Evolutionary conservation across 108 stramenopile species (phyloP).

Genomic region (Licmophora abbreviata): DNA sequence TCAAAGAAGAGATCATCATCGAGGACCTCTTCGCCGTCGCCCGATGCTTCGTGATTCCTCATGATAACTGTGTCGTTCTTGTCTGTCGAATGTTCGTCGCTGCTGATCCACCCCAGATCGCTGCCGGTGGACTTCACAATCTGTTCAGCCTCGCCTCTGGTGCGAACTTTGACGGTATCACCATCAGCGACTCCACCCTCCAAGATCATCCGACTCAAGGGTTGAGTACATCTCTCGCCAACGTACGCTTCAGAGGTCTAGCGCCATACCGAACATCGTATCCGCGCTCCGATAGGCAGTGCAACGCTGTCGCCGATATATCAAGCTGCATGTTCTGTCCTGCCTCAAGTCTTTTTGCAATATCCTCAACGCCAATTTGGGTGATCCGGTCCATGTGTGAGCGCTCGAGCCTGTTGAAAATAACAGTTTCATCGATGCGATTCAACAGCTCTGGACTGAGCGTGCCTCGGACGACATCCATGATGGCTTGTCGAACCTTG

Average conservation of each 20-base stretch:
- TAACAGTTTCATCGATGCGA: slow-evolving; percentile 64
- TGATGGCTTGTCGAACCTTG: slow-evolving; percentile 29
- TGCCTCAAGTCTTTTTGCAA: slow-evolving; percentile 44
- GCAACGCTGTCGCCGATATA: slow-evolving; percentile 40
- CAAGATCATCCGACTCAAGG: slow-evolving; percentile 66
- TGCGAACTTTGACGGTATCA: slow-evolving; percentile 55
- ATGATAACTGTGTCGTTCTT: slow-evolving; percentile 64
- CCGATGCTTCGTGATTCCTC: slow-evolving; percentile 31
- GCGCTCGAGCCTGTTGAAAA: slow-evolving; percentile 67
- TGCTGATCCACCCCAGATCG: slow-evolving; percentile 38
- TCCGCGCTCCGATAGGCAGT: slow-evolving; percentile 58
- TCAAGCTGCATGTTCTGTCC: slow-evolving; percentile 62
- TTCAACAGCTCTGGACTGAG: slow-evolving; percentile 73
- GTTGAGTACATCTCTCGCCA: slow-evolving; percentile 84
- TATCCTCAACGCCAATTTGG: slow-evolving; percentile 50
- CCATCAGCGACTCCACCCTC: slow-evolving; percentile 59
- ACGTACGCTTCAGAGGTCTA: slow-evolving; percentile 84
- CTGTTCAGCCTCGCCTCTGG: slow-evolving; percentile 54
- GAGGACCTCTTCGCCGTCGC: slow-evolving; percentile 21
- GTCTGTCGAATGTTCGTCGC: slow-evolving; percentile 22
- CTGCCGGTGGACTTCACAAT: slow-evolving; percentile 5
- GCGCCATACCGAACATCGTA: slow-evolving; percentile 91
- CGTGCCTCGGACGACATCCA: slow-evolving; percentile 59
- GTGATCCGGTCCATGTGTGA: slow-evolving; percentile 64
- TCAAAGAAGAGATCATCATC: slow-evolving; percentile 44